These are phyloP conservation scores for Castanospermum australe DNA, from an alignment of 306 rosid species.

Conservation along the genomic window DNA sequence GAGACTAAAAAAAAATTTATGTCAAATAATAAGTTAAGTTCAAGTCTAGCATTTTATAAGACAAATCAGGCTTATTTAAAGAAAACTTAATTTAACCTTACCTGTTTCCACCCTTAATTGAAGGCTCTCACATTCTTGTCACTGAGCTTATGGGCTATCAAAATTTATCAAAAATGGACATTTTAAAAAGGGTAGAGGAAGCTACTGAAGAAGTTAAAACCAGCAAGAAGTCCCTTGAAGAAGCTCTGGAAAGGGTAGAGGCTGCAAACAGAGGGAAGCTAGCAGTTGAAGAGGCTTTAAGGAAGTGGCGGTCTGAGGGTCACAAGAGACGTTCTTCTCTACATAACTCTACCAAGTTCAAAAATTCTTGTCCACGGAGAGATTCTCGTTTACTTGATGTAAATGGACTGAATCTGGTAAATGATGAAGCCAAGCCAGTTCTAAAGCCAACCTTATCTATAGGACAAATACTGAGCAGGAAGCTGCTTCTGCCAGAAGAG, in stretches of 20 bases:
- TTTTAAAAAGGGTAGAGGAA: constrained; percentile 64
- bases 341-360: constrained; percentile 64
- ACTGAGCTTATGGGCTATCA: too few relatives aligned
- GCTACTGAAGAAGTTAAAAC: constrained; percentile 70
- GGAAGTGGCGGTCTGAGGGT: constrained; percentile 75
- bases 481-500: constrained; percentile 64
- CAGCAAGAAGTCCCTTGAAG: constrained; percentile 70
- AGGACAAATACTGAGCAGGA: constrained; percentile 84
- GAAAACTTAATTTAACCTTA: too few relatives aligned
- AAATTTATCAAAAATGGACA: constrained; percentile 48
- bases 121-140: too few relatives aligned
- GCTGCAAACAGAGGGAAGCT: constrained; percentile 80
- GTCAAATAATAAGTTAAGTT: too few relatives aligned
- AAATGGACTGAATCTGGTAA: constrained; percentile 54
- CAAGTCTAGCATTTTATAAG: too few relatives aligned
- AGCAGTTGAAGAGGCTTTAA: constrained; percentile 83
- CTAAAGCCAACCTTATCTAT: constrained; percentile 75
- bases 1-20: too few relatives aligned
- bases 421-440: constrained; percentile 51
- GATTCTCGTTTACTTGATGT: constrained; percentile 63
- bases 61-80: too few relatives aligned
- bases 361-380: constrained; percentile 54
- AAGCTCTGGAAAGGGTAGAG: constrained; percentile 76
- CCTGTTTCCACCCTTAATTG: too few relatives aligned
- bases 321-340: constrained; percentile 54